These are phyloP conservation scores for Tricholoma saponaceum DNA, from an alignment of 768 basidiomycete genomes.

Conservation along the genomic window DNA sequence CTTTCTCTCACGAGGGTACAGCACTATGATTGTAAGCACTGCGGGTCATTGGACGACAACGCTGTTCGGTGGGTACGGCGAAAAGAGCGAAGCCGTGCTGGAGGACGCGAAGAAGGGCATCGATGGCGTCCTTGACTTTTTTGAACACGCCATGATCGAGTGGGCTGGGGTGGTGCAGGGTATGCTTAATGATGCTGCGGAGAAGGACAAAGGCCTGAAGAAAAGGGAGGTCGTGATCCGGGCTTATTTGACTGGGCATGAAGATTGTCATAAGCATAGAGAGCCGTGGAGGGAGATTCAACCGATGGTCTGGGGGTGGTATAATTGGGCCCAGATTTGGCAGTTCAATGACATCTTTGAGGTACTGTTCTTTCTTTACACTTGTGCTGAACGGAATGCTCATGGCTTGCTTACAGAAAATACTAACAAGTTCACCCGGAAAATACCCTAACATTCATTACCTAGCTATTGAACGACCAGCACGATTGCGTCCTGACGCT, in stretches of 20 bases:
- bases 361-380: conserved; percentile 27
- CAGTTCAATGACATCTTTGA: conserved; percentile 56
- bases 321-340: conserved; percentile 62
- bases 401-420: conserved; percentile 25
- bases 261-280: conserved; percentile 50
- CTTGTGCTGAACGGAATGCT: background rate
- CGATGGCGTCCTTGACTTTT: conserved; percentile 51
- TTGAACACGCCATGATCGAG: conserved; percentile 47
- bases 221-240: conserved; percentile 49
- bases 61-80: conserved; percentile 35
- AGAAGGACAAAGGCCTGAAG: conserved; percentile 12
- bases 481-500: conserved; percentile 58
- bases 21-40: conserved; percentile 59
- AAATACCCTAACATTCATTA: conserved; percentile 55
- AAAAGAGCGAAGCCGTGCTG: conserved; percentile 13
- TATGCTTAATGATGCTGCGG: conserved; percentile 32
- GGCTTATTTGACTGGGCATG: conserved; percentile 63
- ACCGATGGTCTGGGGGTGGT: conserved; percentile 46
- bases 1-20: conserved; percentile 51
- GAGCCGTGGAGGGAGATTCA: conserved; percentile 43
- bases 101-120: conserved; percentile 39
- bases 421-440: conserved; percentile 28
- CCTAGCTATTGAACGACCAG: conserved; percentile 59
- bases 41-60: conserved; percentile 69
- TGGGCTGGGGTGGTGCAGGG: conserved; percentile 54